Conservation (phyloP, 306 rosid species). For the Medicago ruthenica region DNA sequence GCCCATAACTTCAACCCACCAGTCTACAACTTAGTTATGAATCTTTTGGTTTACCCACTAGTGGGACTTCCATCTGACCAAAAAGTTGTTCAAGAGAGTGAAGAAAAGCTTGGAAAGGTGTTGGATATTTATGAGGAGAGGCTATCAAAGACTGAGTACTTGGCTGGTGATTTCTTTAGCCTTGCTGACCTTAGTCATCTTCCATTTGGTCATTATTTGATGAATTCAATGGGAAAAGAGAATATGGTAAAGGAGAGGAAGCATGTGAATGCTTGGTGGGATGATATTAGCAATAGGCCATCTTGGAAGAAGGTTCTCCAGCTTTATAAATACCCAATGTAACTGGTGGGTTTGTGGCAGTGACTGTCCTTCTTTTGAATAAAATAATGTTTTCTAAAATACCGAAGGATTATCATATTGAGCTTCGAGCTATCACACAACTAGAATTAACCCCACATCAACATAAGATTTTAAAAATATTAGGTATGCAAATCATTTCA, state of each 20-base stretch:
- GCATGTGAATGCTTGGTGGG: constrained; percentile 48
- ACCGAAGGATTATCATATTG: no score
- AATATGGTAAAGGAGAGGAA: constrained; percentile 34
- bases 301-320: constrained; percentile 43
- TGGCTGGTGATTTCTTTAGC: constrained; percentile 46
- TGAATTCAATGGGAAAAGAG: constrained; percentile 16
- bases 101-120: constrained; percentile 35
- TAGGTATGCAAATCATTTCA: no score
- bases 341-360: neutral
- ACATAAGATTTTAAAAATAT: no score
- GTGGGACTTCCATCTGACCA: constrained; percentile 15
- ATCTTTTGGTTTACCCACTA: neutral
- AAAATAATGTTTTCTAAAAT: neutral
- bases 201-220: constrained; percentile 34
- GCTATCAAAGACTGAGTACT: constrained; percentile 37
- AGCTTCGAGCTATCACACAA: no score
- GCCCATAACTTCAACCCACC: constrained; percentile 38
- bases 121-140: constrained; percentile 40
- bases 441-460: no score
- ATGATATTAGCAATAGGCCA: constrained; percentile 46
- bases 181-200: constrained; percentile 48
- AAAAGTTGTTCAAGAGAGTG: constrained; percentile 28
- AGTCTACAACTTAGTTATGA: constrained; percentile 14
- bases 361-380: neutral
- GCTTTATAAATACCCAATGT: constrained; percentile 19